Evolutionary conservation across 2,329 filamentous ascomycete species (phyloP), one percentile per base, ranked within the genome.

Genomic region (Claviceps arundinis): DNA sequence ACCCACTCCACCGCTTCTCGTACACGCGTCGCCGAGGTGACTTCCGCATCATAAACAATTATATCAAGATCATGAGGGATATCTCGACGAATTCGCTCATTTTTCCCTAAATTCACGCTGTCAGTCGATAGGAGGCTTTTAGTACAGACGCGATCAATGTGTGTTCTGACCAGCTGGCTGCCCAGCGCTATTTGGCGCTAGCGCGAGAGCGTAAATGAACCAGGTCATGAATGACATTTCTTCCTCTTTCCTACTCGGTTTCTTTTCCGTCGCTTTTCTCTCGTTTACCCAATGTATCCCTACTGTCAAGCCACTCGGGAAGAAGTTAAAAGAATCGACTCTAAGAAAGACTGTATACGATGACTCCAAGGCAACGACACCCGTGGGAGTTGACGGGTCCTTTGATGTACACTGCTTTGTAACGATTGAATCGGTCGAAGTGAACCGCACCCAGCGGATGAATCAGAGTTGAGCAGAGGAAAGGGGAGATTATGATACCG

Each of bases 1-100:
- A 84, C 77, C 65, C 77, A 84, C 59, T 85, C 73, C 30, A 81
- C 72, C 48, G 76, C 69, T 53, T 75, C 68, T 5, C 72, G 69
- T 9, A 70, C 57, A 41, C 73, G 67, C 41, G 71, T 73, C 13
- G 70, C 63, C 37, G 61, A 62, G 45, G 68, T 65, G 47, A 70
- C 58, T 9, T 64, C 59, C 11, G 65, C 60, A 55, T 70, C 65
- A 4, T 66, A 66, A n/a, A 69, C 57, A 3, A 69, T 68, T 46
- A 65, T 59, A 52, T 55, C 61, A 51, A 30, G 24, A 22, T 19
- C 47, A 50, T 48, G 49, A 48, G 53, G 30, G 37, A 42, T 19
- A 14, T 46, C 19, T 26, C 41, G 41, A 38, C 34, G 22, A 17
- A 40, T 11, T 24, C 16, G 42, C 11, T 43, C n/a, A 42, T 11